Evolutionary conservation across 192 early-diverging fungal genomes (phyloP).

Genomic region (Cladochytrium replicatum): DNA sequence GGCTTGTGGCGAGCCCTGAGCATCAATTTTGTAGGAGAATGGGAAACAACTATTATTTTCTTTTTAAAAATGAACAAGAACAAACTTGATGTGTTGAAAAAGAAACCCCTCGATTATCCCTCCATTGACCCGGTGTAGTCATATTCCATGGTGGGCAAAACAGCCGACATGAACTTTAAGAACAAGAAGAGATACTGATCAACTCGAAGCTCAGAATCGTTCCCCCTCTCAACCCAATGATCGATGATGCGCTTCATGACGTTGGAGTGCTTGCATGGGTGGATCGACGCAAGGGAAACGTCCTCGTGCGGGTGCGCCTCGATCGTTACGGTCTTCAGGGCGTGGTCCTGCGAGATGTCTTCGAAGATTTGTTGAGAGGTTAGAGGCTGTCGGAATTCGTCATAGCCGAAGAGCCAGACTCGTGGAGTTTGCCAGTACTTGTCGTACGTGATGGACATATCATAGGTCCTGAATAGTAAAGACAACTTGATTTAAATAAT

Average conservation of each 20-base stretch:
- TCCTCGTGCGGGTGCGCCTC: conserved; percentile 89
- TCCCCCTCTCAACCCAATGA: conserved; percentile 53
- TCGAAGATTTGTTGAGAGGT: conserved; percentile 88
- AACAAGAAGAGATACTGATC: conserved; percentile 95
- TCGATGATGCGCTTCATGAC: conserved; percentile 97
- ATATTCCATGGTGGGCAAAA: conserved; percentile 96
- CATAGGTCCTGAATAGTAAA: conserved; percentile 72
- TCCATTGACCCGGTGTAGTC: conserved; percentile 63
- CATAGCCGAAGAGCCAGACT: conserved; percentile 95
- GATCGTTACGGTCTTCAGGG: conserved; percentile 97
- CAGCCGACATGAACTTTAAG: conserved; percentile 94
- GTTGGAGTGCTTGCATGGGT: conserved; percentile 96
- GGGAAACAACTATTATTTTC: too few relatives aligned
- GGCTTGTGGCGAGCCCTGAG: too few relatives aligned
- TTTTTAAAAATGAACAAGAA: neutral
- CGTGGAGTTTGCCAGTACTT: conserved; percentile 99
- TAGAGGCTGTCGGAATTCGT: conserved; percentile 75
- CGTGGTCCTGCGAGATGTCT: conserved; percentile 97
- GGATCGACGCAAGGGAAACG: conserved; percentile 84
- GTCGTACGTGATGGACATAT: conserved; percentile 99
- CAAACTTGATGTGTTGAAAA: neutral
- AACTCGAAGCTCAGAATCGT: conserved; percentile 70
- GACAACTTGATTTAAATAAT: neutral
- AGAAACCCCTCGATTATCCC: neutral
- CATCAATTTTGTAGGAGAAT: too few relatives aligned